Conservation (phyloP, 2,329 filamentous ascomycete species). For the Diaporthe longicolla region DNA sequence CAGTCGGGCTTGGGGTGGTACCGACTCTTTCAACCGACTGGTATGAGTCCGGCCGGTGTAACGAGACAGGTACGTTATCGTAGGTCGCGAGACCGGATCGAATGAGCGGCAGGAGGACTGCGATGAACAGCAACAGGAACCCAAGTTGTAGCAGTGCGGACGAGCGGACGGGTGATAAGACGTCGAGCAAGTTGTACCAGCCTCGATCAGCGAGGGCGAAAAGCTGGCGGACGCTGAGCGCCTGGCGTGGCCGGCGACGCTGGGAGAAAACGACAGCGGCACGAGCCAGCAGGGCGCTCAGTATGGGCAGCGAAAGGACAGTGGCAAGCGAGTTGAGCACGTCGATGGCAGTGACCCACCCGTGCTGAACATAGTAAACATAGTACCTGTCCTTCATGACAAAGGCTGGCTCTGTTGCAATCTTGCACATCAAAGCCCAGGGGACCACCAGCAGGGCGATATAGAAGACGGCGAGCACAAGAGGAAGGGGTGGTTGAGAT, state of each 20-base stretch:
- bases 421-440: constrained; percentile 28
- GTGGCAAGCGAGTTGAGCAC: constrained; percentile 40
- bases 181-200: constrained; percentile 38
- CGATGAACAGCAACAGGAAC: not conserved
- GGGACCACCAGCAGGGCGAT: constrained; percentile 24
- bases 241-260: constrained; percentile 42
- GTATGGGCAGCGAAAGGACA: constrained; percentile 43
- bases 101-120: constrained; percentile 20
- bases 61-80: not conserved
- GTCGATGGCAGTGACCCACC: not conserved
- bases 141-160: constrained; percentile 16
- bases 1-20: not conserved
- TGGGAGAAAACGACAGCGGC: constrained; percentile 45
- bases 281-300: constrained; percentile 43
- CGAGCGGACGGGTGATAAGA: not conserved
- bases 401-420: not conserved
- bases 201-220: constrained; percentile 46
- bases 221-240: constrained; percentile 44
- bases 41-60: not conserved
- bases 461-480: constrained; percentile 27
- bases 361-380: not conserved
- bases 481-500: not conserved
- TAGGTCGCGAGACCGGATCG: constrained; percentile 15
- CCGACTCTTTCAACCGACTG: not conserved
- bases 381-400: not conserved